phyloP scores from a whole-genome alignment of 2,329 filamentous ascomycete genomes.

The Cladosporium phlei region DNA sequence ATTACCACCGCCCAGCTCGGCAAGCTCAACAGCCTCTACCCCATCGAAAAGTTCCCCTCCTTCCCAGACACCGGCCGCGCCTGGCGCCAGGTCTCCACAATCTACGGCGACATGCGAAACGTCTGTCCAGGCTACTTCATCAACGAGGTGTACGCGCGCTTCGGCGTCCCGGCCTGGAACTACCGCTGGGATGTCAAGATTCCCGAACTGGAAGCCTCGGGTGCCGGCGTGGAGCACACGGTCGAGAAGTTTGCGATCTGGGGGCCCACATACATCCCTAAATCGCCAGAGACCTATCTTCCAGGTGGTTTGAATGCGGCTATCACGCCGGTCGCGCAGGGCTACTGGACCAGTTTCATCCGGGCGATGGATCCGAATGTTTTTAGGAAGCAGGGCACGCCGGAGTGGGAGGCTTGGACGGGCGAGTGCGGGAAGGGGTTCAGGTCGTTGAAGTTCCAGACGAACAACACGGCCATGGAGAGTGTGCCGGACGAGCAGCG shows the following conservation, averaged over 20 bases:
- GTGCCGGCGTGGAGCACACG: constrained; percentile 62
- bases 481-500: constrained; percentile 33
- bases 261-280: constrained; percentile 54
- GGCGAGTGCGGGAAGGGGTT: constrained; percentile 24
- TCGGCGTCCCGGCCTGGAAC: constrained; percentile 52
- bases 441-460: constrained; percentile 35
- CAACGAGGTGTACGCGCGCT: constrained; percentile 38
- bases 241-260: constrained; percentile 64
- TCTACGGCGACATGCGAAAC: constrained; percentile 62
- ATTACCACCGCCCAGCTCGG: constrained; percentile 49
- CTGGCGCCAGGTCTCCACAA: constrained; percentile 55
- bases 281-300: constrained; percentile 53
- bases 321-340: constrained; percentile 59
- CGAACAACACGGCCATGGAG: constrained; percentile 39
- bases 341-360: constrained; percentile 73
- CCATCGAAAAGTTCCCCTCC: constrained; percentile 40
- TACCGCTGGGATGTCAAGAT: constrained; percentile 68
- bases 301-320: constrained; percentile 49
- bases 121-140: constrained; percentile 59
- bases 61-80: constrained; percentile 50
- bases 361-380: constrained; percentile 61
- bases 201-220: constrained; percentile 44
- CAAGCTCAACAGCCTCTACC: constrained; percentile 53
- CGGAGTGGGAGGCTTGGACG: constrained; percentile 44
- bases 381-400: constrained; percentile 42